These are phyloP conservation scores for Serpula lacrymans DNA, from an alignment of 768 basidiomycete genomes.

Conservation along the genomic window DNA sequence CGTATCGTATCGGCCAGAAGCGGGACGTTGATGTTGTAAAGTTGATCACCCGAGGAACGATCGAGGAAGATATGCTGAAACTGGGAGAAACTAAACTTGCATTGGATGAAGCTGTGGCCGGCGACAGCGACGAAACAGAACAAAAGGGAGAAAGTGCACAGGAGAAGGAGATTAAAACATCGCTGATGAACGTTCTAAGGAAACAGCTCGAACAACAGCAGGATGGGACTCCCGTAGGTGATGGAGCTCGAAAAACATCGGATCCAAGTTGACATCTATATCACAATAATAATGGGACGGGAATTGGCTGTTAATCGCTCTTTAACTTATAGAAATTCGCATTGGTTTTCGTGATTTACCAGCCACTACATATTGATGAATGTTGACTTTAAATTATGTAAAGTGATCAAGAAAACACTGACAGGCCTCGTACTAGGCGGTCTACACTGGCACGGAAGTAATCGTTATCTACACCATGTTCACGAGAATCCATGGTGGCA, in stretches of 20 bases:
- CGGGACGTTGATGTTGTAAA: conserved; percentile 94
- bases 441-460: conserved; percentile 82
- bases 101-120: conserved; percentile 92
- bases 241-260: conserved; percentile 1
- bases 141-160: conserved; percentile 59
- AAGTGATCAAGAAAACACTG: conserved; percentile 36
- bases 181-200: conserved; percentile 79
- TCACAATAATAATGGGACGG: conserved; percentile 5
- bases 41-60: conserved; percentile 85
- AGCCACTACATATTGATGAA: conserved; percentile 12
- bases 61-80: conserved; percentile 94
- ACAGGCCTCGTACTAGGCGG: conserved; percentile 62
- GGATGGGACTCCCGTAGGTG: conserved; percentile 15
- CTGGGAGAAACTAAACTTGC: conserved; percentile 89
- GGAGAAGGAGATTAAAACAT: conserved; percentile 82
- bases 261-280: neutral
- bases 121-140: conserved; percentile 55
- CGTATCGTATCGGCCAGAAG: conserved; percentile 95
- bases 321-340: conserved; percentile 10
- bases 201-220: conserved; percentile 73
- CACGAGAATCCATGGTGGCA: conserved; percentile 75
- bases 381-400: conserved; percentile 5
- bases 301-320: neutral
- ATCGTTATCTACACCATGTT: conserved; percentile 89
- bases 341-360: conserved; percentile 5